Base-by-base conservation (phyloP, 2,329 filamentous ascomycete genomes). In the Claviceps fusiformis region DNA sequence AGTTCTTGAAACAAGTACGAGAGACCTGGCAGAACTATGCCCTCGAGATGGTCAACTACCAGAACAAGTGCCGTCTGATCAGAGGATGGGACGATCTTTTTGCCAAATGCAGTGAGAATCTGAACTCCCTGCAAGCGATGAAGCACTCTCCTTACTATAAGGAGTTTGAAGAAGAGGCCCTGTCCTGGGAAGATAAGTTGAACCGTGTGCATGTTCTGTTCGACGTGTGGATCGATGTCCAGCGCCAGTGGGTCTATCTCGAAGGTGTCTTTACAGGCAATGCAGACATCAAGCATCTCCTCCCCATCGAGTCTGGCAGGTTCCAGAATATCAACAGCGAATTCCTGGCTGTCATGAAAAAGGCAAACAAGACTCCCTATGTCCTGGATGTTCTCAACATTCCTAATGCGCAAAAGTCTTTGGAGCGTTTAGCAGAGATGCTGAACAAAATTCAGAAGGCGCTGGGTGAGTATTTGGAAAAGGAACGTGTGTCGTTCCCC, bases 191-290 rank as follows among this genome's bases (percentile, higher is more conserved):
- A 71, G 95, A 98, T 71, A 95, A 95, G 69, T 79, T 99, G 31
- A 99, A 97, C 69, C 84, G 93, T 49, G 90, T 98, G 2, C 93
- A 98, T 67, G 89, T 98, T 17, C 79, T 98, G 10, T 98, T 99
- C 65, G 93, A 99, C 68, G 91, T 98, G 17, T 99, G 95, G 95
- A 98, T 98, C 63, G 95, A 98, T 71, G 95, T 99, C n/a, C 93
- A 99, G 70, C 86, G 95, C 58, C 93, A 98, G 73, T 99, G 93
- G 93, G 93, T 98, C 8, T 99, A 99, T 68, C 81, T 99, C 5
- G 95, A 99, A 72, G 93, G 93, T 61, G 93, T 99, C 39, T 99
- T 99, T 68, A 96, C 92, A 1, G 93, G 93, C 57, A 99, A 98
- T 66, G 92, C 89, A 44, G 93, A 99, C 66, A 98, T 99, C 76